phyloP scores from a whole-genome alignment of 768 basidiomycete genomes.

The Boletus sp. region DNA sequence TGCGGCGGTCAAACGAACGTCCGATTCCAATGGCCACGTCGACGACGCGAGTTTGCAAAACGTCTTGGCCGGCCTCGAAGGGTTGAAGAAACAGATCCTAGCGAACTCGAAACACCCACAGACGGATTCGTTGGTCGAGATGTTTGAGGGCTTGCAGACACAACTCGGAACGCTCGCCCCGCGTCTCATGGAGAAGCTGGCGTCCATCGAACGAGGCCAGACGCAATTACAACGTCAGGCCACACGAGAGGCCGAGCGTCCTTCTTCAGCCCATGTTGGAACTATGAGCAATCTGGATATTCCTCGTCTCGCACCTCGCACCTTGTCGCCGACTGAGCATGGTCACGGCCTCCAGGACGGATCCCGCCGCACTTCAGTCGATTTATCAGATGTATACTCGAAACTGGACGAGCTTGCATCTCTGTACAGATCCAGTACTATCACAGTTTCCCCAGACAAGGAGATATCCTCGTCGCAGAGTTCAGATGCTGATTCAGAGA shows the following conservation, averaged over 20 bases:
- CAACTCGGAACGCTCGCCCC: slow-evolving; percentile 41
- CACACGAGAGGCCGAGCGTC: slow-evolving; percentile 4
- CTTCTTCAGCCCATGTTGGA: neutral
- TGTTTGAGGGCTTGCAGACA: slow-evolving; percentile 39
- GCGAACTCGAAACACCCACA: slow-evolving; percentile 7
- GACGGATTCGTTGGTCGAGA: slow-evolving; percentile 27
- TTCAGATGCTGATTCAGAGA: slow-evolving; percentile 13
- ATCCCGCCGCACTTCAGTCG: slow-evolving; percentile 4
- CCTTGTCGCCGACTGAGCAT: neutral
- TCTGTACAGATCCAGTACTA: slow-evolving; percentile 12
- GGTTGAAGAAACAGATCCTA: slow-evolving; percentile 14
- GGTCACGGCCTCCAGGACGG: neutral
- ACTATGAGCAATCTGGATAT: slow-evolving; percentile 18
- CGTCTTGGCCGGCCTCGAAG: slow-evolving; percentile 16
- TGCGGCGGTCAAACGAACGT: slow-evolving; percentile 1
- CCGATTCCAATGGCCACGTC: neutral
- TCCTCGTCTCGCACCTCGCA: slow-evolving; percentile 2
- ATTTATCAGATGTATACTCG: slow-evolving; percentile 31
- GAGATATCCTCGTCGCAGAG: slow-evolving; percentile 1
- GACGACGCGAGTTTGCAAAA: slow-evolving; percentile 4
- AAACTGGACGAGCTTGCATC: slow-evolving; percentile 40
- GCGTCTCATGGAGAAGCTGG: slow-evolving; percentile 34
- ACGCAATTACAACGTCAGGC: slow-evolving; percentile 17
- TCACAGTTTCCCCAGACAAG: neutral
- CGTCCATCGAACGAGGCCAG: slow-evolving; percentile 29